These are phyloP conservation scores for Aspergillus campestris DNA, from an alignment of 495 filamentous ascomycete genomes.

Conservation along the genomic window DNA sequence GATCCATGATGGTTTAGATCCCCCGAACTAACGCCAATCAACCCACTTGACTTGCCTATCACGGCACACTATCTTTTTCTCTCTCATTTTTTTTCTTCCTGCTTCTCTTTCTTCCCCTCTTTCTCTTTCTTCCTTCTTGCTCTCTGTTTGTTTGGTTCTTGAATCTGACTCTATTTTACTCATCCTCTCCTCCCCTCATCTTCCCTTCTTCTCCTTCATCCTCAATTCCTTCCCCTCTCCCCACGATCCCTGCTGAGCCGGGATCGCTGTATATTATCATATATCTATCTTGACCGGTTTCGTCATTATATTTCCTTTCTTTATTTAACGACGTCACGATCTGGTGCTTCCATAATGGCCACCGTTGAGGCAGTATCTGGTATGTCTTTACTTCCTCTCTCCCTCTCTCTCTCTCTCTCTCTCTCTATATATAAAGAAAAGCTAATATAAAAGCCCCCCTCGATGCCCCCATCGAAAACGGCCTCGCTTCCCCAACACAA, in stretches of 20 bases:
- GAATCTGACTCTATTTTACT: constrained; percentile 7
- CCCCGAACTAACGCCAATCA: background rate
- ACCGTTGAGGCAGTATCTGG: too few relatives aligned
- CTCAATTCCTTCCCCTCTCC: constrained; percentile 5
- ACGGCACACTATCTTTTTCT: background rate
- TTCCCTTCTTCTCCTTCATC: constrained; percentile 2
- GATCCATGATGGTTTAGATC: background rate
- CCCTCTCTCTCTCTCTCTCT: constrained; percentile 3
- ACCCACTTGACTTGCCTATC: constrained; percentile 1
- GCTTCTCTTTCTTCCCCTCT: constrained; percentile 7
- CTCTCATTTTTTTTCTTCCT: background rate
- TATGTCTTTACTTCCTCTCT: background rate
- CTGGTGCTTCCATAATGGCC: too few relatives aligned
- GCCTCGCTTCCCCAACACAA: too few relatives aligned
- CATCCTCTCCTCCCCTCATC: constrained; percentile 1
- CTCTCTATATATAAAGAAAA: background rate
- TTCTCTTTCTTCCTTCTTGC: constrained; percentile 3
- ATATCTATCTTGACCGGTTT: too few relatives aligned
- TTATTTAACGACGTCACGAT: too few relatives aligned
- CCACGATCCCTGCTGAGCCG: background rate
- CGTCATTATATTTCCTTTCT: too few relatives aligned
- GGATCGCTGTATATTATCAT: too few relatives aligned
- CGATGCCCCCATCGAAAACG: too few relatives aligned
- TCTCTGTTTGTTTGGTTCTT: background rate
- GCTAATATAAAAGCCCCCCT: too few relatives aligned